Conservation (phyloP, 345 rosid genomes). For the Sonneratia alba region DNA sequence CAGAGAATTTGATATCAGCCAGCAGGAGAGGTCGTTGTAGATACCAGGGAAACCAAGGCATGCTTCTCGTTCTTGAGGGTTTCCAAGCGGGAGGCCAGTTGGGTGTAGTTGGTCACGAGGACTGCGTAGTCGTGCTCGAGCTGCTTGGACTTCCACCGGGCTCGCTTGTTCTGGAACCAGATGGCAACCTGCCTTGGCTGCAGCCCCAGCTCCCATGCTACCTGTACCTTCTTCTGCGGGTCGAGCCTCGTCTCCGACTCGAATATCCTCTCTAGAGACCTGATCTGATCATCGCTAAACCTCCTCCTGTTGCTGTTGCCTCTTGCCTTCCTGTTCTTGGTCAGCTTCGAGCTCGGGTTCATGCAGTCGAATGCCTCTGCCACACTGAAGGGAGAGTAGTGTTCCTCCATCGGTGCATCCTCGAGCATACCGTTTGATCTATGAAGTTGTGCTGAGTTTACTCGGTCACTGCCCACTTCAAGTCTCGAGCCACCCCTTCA, state of each 20-base stretch:
- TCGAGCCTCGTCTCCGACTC: slow-evolving; percentile 65
- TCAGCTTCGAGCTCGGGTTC: not conserved
- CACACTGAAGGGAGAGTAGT: not conserved
- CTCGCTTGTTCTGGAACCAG: slow-evolving; percentile 90
- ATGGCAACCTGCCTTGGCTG: slow-evolving; percentile 86
- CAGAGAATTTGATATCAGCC: too few species aligned
- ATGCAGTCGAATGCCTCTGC: not conserved
- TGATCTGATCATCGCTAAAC: slow-evolving; percentile 79
- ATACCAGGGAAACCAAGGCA: slow-evolving; percentile 49
- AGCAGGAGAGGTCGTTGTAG: not conserved
- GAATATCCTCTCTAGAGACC: slow-evolving; percentile 58
- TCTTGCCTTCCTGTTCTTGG: not conserved
- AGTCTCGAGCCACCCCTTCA: not conserved
- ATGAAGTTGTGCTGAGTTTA: not conserved
- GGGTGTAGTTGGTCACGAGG: slow-evolving; percentile 41
- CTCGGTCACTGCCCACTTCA: not conserved
- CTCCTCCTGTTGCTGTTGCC: slow-evolving; percentile 43
- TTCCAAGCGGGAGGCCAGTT: slow-evolving; percentile 49
- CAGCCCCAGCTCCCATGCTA: slow-evolving; percentile 69
- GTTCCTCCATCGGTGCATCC: not conserved
- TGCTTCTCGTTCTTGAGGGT: slow-evolving; percentile 58
- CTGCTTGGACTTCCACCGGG: slow-evolving; percentile 80
- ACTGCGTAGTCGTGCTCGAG: slow-evolving; percentile 53
- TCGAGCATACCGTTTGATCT: not conserved
- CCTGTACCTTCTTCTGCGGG: slow-evolving; percentile 59